phyloP scores from a whole-genome alignment of 192 early-diverging fungal genomes.

The Diversispora eburnea region DNA sequence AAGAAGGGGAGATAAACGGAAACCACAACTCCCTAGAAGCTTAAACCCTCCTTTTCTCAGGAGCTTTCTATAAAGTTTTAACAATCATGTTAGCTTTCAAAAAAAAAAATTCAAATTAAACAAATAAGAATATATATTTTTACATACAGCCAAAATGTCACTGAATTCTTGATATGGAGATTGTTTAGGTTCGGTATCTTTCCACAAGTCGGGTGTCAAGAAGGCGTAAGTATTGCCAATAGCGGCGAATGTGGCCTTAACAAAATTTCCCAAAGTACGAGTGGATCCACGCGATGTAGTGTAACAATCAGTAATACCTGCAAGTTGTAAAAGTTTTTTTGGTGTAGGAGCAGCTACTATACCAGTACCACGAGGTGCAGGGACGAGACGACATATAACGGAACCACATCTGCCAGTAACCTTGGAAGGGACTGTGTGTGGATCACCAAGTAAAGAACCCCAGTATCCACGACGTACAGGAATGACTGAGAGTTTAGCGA shows the following conservation, averaged over 20 bases:
- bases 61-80: conserved; percentile 14
- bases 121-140: conserved; percentile 26
- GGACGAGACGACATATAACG: conserved; percentile 86
- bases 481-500: conserved; percentile 97
- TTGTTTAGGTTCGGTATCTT: conserved; percentile 81
- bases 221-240: conserved; percentile 96
- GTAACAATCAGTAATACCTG: conserved; percentile 98
- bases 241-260: conserved; percentile 98
- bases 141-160: conserved; percentile 66
- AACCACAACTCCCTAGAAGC: neutral
- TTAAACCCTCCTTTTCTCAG: conserved; percentile 22
- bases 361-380: conserved; percentile 99
- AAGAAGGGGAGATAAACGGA: no score
- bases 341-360: conserved; percentile 95
- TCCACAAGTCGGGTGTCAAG: conserved; percentile 97
- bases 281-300: conserved; percentile 94
- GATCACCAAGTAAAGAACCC: conserved; percentile 92
- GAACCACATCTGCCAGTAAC: conserved; percentile 96
- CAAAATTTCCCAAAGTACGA: conserved; percentile 98
- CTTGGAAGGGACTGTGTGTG: conserved; percentile 98
- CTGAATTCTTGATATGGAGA: conserved; percentile 90
- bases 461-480: conserved; percentile 99
- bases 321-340: conserved; percentile 96
- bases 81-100: conserved; percentile 8
- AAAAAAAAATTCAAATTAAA: conserved; percentile 11